Base-by-base conservation (phyloP, 1,284 basidiomycete genomes). In the Prillingera fragicola region DNA sequence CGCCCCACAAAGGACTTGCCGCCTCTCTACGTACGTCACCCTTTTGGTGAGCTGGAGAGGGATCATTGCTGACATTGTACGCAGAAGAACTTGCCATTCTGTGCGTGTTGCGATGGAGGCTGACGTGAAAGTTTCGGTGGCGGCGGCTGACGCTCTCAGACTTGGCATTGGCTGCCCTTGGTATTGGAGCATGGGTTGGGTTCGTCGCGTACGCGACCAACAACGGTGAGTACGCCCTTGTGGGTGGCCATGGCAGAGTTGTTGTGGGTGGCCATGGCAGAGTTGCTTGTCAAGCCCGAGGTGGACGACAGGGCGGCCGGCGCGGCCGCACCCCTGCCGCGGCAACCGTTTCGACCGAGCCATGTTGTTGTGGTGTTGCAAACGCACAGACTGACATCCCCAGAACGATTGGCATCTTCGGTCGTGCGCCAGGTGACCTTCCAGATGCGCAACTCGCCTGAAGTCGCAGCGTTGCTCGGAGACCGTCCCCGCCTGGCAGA, bases 141-240 rank as follows among this genome's bases (percentile, higher is more conserved):
- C 43, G 21, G 27, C 45, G 42, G 37, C 38, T 41, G 22, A 37
- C 37, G 17, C 15, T 3, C 19, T 26, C 46, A 71, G 68, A 60
- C 43, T 39, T 67, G 22, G 56, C 54, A 1, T 42, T 70, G 3
- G 66, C 59, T 10, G 28, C 57, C 5, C 43, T 66, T 1, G 67
- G 65, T 15, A 29, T 69, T 2, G 54, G 59, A 26, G 56, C 55
- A 4, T 70, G 69, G 67, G 67, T 60, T 15, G 46, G 60, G 5
- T 70, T 72, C 53, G 43, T 72, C 24, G 53, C 70, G 2, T 63
- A 70, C 43, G 70, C 68, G 26, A 72, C 69, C 14, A 71, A 71
- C 54, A 52, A 63, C 32, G 67, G 67, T 67, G 21, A 26, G 60
- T 56, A n/a, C n/a, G 14, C 22, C 3, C n/a, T 22, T 36, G 15